Conservation (phyloP, 441 rosid species). For the Erodium texanum region DNA sequence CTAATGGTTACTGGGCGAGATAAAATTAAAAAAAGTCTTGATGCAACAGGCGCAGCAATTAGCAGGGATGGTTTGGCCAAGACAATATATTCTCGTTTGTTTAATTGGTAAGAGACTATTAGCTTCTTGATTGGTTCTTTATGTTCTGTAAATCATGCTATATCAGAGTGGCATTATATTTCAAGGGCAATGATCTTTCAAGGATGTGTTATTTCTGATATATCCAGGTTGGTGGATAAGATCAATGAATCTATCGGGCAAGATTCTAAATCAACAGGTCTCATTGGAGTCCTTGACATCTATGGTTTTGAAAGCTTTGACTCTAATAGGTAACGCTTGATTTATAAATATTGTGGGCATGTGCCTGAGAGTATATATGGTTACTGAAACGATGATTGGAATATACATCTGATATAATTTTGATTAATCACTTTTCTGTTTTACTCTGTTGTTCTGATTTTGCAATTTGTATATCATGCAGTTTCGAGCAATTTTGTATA, state of each 20-base stretch:
- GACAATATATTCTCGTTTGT: conserved; percentile 63
- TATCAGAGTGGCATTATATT: neutral
- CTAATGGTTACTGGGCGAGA: conserved; percentile 85
- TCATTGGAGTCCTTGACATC: conserved; percentile 80
- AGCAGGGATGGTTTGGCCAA: conserved; percentile 87
- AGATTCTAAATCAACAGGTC: conserved; percentile 56
- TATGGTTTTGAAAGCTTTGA: conserved; percentile 97
- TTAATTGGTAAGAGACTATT: conserved; percentile 51
- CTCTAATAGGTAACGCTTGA: conserved; percentile 52
- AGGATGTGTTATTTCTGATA: conserved; percentile 10
- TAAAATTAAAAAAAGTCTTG: conserved; percentile 69
- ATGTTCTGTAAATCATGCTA: conserved; percentile 6
- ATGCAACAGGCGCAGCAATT: conserved; percentile 58
- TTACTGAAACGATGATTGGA: neutral
- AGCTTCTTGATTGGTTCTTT: neutral
- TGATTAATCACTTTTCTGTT: neutral
- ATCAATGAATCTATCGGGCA: conserved; percentile 75
- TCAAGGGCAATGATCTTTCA: neutral
- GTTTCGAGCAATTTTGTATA: conserved; percentile 97
- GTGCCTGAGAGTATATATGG: neutral
- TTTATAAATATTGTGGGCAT: neutral
- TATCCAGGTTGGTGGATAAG: conserved; percentile 65
- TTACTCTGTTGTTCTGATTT: neutral
- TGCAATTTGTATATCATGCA: conserved; percentile 25
- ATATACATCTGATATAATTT: neutral